Percentiles rank a stretch among this genome's conserved stretches.
phyloP scores from a whole-genome alignment of 306 rosid species.

The Trifolium fragiferum region DNA sequence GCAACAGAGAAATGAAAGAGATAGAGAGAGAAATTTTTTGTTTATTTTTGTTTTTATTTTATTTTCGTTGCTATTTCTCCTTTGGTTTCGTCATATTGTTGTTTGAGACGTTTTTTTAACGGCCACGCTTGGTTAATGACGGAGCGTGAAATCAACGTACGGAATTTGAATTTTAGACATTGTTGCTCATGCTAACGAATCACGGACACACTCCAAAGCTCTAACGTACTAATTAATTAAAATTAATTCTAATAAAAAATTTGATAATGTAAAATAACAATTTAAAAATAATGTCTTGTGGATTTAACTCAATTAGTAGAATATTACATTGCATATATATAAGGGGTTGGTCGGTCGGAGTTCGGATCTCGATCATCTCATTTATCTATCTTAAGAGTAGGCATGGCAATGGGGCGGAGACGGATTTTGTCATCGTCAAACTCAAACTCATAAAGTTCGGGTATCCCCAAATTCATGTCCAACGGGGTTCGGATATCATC shows the following conservation, averaged over 20 bases:
- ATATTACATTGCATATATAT: too few species aligned
- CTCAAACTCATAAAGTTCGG: too few species aligned
- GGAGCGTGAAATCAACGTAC: background rate
- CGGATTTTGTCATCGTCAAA: too few species aligned
- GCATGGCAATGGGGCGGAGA: too few species aligned
- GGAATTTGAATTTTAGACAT: conserved; percentile 24
- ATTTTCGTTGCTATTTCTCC: background rate
- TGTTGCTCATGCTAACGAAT: background rate
- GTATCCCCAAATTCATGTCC: too few species aligned
- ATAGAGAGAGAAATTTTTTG: conserved; percentile 20
- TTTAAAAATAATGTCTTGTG: too few species aligned
- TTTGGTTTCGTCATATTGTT: background rate
- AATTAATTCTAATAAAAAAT: background rate
- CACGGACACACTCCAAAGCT: background rate
- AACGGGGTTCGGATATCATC: too few species aligned
- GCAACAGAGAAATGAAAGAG: background rate
- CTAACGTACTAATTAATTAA: background rate
- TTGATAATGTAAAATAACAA: too few species aligned
- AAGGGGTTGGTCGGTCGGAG: too few species aligned
- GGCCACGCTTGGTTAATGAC: background rate
- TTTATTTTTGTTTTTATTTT: conserved; percentile 31
- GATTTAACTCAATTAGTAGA: too few species aligned
- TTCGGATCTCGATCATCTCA: too few species aligned
- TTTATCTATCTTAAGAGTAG: too few species aligned
- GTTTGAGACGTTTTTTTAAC: conserved; percentile 35